These are phyloP conservation scores for Scopulariopsis brevicaulis DNA, from an alignment of 2,329 filamentous ascomycete genomes.

Conservation along the genomic window DNA sequence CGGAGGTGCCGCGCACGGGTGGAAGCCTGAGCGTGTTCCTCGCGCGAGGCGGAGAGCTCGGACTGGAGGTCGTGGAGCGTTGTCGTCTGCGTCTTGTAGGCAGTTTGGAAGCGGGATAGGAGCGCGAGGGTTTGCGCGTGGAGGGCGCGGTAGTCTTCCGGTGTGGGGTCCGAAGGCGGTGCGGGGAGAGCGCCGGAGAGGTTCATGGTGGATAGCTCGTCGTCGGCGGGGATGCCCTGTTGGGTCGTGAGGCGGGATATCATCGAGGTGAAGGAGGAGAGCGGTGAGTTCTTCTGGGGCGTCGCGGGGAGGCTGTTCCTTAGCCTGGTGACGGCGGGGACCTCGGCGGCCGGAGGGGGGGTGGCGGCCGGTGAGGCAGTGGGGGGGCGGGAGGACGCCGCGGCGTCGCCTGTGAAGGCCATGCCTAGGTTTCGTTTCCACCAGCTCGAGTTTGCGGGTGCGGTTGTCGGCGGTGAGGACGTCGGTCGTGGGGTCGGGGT, in stretches of 20 bases:
- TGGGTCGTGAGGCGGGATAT: conserved; percentile 11
- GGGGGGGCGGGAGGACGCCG: conserved; percentile 1
- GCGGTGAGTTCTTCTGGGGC: conserved; percentile 21
- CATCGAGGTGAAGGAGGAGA: conserved; percentile 33
- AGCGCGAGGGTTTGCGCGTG: conserved; percentile 44
- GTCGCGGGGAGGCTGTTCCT: conserved; percentile 10
- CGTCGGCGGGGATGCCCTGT: conserved; percentile 19
- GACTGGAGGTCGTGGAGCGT: conserved; percentile 37
- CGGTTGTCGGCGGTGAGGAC: background rate
- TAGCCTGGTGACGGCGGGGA: conserved; percentile 14
- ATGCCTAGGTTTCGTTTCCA: conserved; percentile 13
- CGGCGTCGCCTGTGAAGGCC: conserved; percentile 17
- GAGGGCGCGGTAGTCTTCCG: conserved; percentile 14
- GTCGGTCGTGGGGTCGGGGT: background rate
- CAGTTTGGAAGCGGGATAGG: conserved; percentile 42
- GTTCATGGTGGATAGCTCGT: conserved; percentile 44
- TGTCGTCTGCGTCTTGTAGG: conserved; percentile 41
- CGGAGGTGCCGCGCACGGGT: conserved; percentile 41
- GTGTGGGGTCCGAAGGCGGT: background rate
- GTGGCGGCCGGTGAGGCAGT: conserved; percentile 5
- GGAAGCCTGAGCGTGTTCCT: conserved; percentile 45
- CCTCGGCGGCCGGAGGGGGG: background rate
- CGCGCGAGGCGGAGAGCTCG: conserved; percentile 40
- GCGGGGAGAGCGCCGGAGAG: conserved; percentile 44
- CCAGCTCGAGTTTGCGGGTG: conserved; percentile 12